Base-by-base conservation (phyloP, 805 yeast species). In the Candida verbasci region DNA sequence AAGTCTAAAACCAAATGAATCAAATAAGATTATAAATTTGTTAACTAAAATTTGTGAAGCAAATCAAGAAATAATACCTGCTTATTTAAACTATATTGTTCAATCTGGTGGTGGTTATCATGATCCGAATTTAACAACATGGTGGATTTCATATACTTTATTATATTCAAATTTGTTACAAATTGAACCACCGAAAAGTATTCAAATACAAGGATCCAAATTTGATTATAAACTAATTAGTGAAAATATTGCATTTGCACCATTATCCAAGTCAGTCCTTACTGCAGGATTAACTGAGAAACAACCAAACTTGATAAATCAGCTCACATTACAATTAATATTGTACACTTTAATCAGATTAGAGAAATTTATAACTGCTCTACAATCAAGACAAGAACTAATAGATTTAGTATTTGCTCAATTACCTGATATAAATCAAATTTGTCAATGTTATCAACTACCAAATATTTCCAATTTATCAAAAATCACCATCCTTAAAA, bases 1-100 rank as follows among this genome's bases (percentile, higher is more conserved):
- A 6, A 62, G 69, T 21, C 65, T 89, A 49, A 86, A 83, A 48
- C 95, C 96, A 1, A 80, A 94, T 86, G 88, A 84, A 43, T 82
- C 84, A 43, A 72, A 70, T 14, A 41, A 60, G 18, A 95, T 87
- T 47, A 61, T 80, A 38, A 71, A 72, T 10, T 65, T 83, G 12
- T 72, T 71, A 0, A 49, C 78, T 6, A 52, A 58, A 9, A 70
- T 84, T 12, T 61, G 91, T 25, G 42, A 57, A 3, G 52, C 62
- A 24, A 66, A 76, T 27, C 84, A 86, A 2, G 96, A 88, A 49
- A 63, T 91, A 16, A 69, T 85, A 1, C 79, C 86, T 1, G 84
- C 88, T 1, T 89, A 82, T 47, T 69, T 78, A 44, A 64, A 72
- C 39, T 71, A 78, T 60, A 49, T 79, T 10, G 70, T 75, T 2